A percentile compares a stretch with the other conserved stretches of the same genome.
Conservation (phyloP, 2,329 filamentous ascomycete genomes). For the Xylariales sp. region DNA sequence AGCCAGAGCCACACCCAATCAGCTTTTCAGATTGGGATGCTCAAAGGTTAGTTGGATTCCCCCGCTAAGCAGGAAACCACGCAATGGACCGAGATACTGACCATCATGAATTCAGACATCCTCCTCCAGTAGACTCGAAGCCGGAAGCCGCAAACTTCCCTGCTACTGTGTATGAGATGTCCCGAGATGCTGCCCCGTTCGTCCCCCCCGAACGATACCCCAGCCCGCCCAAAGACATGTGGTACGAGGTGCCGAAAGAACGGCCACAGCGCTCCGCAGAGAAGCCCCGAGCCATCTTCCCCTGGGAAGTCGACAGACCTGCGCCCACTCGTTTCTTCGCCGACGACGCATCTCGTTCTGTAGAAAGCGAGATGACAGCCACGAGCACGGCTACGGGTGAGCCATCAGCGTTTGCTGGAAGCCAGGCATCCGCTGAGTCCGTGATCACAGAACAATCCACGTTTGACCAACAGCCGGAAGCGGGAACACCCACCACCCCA, state of each 20-base stretch:
- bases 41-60: conserved; percentile 37
- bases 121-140: conserved; percentile 61
- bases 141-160: conserved; percentile 87
- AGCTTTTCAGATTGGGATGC: conserved; percentile 45
- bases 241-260: conserved; percentile 73
- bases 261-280: conserved; percentile 49
- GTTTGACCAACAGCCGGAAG: conserved; percentile 33
- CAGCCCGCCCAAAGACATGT: conserved; percentile 82
- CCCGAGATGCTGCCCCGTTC: conserved; percentile 68
- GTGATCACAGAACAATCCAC: conserved; percentile 31
- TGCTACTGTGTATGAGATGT: conserved; percentile 77
- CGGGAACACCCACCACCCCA: conserved; percentile 44
- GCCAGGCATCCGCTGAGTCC: conserved; percentile 24
- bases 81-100: too few species aligned
- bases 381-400: conserved; percentile 13
- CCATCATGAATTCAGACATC: conserved; percentile 43
- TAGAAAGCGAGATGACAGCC: conserved; percentile 6
- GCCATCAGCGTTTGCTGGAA: conserved; percentile 11
- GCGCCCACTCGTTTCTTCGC: conserved; percentile 62
- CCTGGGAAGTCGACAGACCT: conserved; percentile 74
- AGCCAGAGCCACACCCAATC: conserved; percentile 27
- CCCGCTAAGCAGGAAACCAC: too few species aligned
- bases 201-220: conserved; percentile 73
- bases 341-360: conserved; percentile 40
- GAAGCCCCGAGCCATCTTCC: conserved; percentile 71